A percentile compares a stretch with the other conserved stretches of the same genome.
These are phyloP conservation scores for Diaporthe citriasiana DNA, from an alignment of 2,329 filamentous ascomycete genomes.

Conservation along the genomic window DNA sequence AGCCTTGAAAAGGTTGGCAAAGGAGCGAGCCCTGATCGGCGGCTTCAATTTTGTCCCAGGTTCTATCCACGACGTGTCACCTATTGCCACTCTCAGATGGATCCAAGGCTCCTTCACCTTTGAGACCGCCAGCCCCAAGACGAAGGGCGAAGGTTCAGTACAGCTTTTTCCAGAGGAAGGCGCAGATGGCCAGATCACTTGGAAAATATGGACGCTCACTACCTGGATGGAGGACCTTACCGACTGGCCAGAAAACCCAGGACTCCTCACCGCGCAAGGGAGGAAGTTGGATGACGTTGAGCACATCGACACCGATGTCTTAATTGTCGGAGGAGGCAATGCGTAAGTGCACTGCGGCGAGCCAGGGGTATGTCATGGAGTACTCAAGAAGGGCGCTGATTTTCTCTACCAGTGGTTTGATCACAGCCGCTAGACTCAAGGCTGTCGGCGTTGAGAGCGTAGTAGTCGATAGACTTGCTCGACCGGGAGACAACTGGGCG, in stretches of 20 bases:
- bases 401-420: conserved; percentile 46
- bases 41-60: conserved; percentile 42
- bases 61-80: conserved; percentile 41
- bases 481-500: conserved; percentile 57
- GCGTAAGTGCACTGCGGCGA: conserved; percentile 45
- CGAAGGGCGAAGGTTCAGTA: conserved; percentile 51
- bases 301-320: conserved; percentile 50
- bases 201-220: conserved; percentile 54
- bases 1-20: conserved; percentile 44
- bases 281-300: conserved; percentile 39
- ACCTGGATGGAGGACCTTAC: conserved; percentile 49
- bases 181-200: conserved; percentile 37
- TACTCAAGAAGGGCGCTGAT: background rate
- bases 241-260: conserved; percentile 49
- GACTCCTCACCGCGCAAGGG: conserved; percentile 45
- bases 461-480: conserved; percentile 53
- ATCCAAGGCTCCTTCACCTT: conserved; percentile 52
- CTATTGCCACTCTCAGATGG: conserved; percentile 47
- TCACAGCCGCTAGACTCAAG: conserved; percentile 55
- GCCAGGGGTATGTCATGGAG: rapidly evolving
- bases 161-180: conserved; percentile 48
- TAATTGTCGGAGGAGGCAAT: conserved; percentile 54
- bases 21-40: conserved; percentile 42
- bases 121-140: conserved; percentile 49
- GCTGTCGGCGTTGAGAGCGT: conserved; percentile 53